These are phyloP conservation scores for Artemisia tridentata DNA, from an alignment of 129 eudicot species.

Conservation along the genomic window DNA sequence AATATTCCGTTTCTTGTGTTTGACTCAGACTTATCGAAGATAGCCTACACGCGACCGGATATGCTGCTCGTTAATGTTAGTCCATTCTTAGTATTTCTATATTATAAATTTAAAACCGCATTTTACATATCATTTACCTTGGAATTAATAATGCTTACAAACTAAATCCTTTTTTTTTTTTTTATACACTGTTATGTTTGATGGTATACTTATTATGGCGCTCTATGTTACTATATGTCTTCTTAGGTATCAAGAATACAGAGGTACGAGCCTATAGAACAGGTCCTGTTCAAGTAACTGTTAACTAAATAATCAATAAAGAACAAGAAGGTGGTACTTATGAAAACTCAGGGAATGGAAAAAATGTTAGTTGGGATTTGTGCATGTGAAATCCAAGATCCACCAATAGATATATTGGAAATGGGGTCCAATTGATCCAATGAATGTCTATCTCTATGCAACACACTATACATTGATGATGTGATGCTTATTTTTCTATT, in stretches of 20 bases:
- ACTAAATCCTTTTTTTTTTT: no score
- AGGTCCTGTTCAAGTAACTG: constrained; percentile 70
- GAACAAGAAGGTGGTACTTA: not conserved
- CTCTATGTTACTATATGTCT: not conserved
- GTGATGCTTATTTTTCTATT: not conserved
- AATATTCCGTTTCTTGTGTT: no score
- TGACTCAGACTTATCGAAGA: no score
- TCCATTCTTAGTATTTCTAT: no score
- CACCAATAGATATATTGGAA: constrained; percentile 15
- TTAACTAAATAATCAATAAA: not conserved
- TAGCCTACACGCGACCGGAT: no score
- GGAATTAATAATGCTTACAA: no score
- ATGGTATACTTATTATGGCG: no score
- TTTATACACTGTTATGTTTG: not conserved
- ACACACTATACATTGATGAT: not conserved
- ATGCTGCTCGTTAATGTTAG: no score
- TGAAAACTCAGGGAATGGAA: not conserved
- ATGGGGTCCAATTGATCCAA: constrained; percentile 12
- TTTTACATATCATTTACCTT: no score
- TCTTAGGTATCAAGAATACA: constrained; percentile 3
- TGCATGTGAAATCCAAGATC: constrained; percentile 27
- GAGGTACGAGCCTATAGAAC: constrained; percentile 87
- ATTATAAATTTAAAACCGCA: no score
- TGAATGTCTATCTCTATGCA: constrained; percentile 12
- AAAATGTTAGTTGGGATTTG: constrained; percentile 14